Evolutionary conservation across 2,329 filamentous ascomycete genomes (phyloP).

Genomic region (Nigrospora oryzae): DNA sequence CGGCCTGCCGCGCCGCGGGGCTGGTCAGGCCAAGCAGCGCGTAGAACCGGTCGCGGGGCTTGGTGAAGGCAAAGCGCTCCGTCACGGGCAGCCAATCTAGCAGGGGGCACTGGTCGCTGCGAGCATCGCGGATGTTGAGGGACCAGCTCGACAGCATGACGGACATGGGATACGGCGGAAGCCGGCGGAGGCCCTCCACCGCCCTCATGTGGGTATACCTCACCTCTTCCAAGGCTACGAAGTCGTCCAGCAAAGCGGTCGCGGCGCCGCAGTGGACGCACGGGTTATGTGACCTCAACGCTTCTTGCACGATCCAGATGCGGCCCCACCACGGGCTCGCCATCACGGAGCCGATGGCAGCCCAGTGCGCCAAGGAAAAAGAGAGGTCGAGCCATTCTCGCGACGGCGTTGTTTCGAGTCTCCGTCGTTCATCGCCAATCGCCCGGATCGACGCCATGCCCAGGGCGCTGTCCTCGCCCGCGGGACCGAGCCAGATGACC

Average conservation of each 20-base stretch:
- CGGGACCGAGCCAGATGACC: slow-evolving; percentile 1
- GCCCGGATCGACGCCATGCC: background rate
- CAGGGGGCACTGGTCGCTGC: background rate
- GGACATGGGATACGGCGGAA: background rate
- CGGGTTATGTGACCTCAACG: background rate
- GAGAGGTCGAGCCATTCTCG: background rate
- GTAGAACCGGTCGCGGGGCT: background rate
- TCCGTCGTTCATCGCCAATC: background rate
- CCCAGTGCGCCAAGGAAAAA: background rate
- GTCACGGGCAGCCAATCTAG: background rate
- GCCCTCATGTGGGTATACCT: background rate
- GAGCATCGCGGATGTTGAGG: background rate
- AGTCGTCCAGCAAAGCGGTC: background rate
- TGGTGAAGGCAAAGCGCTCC: background rate
- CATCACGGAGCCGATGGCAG: background rate
- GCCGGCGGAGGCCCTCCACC: background rate
- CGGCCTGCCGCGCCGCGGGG: background rate
- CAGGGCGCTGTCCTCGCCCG: background rate
- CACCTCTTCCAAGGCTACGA: background rate
- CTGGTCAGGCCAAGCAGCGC: background rate
- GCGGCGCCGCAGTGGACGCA: background rate
- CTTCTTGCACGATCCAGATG: background rate
- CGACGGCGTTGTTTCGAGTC: background rate
- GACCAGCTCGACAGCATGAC: background rate
- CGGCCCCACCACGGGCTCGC: background rate